Evolutionary conservation across 1,284 basidiomycete genomes (phyloP), one percentile per base, ranked within the genome.

Genomic region (Papiliotrema flavescens): DNA sequence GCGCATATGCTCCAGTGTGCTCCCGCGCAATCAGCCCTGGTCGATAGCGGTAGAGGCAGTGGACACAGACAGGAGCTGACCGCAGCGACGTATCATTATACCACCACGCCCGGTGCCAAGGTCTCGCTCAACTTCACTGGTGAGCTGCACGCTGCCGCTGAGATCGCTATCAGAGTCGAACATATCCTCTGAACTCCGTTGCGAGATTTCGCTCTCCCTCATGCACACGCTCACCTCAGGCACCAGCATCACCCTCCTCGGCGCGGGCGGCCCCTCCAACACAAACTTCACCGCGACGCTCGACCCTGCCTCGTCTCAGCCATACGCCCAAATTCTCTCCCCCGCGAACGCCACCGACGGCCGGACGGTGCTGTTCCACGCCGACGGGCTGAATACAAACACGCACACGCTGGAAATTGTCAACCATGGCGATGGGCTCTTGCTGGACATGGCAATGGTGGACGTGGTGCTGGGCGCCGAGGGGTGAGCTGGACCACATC

Each of bases 11-110:
- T n/a, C n/a, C n/a, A n/a, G n/a, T n/a, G n/a, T n/a, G n/a, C n/a
- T n/a, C n/a, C n/a, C n/a, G n/a, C n/a, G n/a, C n/a, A n/a, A n/a
- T n/a, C n/a, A n/a, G n/a, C n/a, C n/a, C n/a, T n/a, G n/a, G n/a
- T n/a, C n/a, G n/a, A n/a, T n/a, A n/a, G n/a, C n/a, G n/a, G n/a
- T n/a, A n/a, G n/a, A n/a, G n/a, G n/a, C n/a, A n/a, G n/a, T n/a
- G n/a, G n/a, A n/a, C n/a, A n/a, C n/a, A n/a, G n/a, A n/a, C n/a
- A n/a, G 15, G 23, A 34, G 57, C 56, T 62, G 48, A 66, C 44
- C 13, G 11, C 52, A 69, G 71, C 69, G 0, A 77, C 75, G 3
- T 74, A 71, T 49, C 75, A 77, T 53, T 59, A 61, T 23, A 76
- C 74, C 3, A 62, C 56, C 0, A 60, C 61, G 0, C 22, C 45